Evolutionary conservation across 257 asterid genomes (phyloP).

Genomic region (Apocynum venetum): DNA sequence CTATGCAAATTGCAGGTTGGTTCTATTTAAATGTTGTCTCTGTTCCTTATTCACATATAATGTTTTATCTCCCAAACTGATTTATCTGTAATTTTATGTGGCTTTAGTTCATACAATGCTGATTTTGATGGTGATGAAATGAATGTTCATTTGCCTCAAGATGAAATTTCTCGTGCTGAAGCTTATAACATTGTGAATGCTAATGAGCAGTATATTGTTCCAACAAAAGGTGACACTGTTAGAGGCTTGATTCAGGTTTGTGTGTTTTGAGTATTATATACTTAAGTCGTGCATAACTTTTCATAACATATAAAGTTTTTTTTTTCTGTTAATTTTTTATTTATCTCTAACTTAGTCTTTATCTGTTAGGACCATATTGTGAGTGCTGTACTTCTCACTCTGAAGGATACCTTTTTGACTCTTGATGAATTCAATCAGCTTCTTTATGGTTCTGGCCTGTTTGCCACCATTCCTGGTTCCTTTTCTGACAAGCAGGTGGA

Average conservation of each 20-base stretch:
- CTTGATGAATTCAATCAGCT: slow-evolving; percentile 79
- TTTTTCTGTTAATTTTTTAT: neutral
- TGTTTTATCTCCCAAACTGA: slow-evolving; percentile 25
- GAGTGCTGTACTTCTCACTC: slow-evolving; percentile 78
- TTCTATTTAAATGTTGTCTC: slow-evolving; percentile 6
- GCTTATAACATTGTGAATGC: slow-evolving; percentile 96
- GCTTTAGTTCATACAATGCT: slow-evolving; percentile 87
- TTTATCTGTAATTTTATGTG: slow-evolving; percentile 24
- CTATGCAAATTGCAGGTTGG: slow-evolving; percentile 99
- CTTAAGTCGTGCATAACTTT: slow-evolving; percentile 9
- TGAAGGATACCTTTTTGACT: slow-evolving; percentile 82
- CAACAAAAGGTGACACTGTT: slow-evolving; percentile 96
- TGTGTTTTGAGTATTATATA: slow-evolving; percentile 12
- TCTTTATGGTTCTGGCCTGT: slow-evolving; percentile 87
- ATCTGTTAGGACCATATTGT: slow-evolving; percentile 86
- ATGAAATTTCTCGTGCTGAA: slow-evolving; percentile 99
- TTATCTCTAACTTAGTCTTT: slow-evolving; percentile 10
- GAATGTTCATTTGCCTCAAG: slow-evolving; percentile 99
- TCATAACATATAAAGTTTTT: neutral
- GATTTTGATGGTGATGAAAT: slow-evolving; percentile 99
- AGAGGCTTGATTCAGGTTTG: slow-evolving; percentile 97
- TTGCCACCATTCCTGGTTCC: slow-evolving; percentile 41
- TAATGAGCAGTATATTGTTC: slow-evolving; percentile 94
- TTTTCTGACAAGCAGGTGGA: slow-evolving; percentile 31
- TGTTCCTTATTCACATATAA: slow-evolving; percentile 7